phyloP scores from a whole-genome alignment of 352 stramenopile species.

The Globisporangium barbulae region DNA sequence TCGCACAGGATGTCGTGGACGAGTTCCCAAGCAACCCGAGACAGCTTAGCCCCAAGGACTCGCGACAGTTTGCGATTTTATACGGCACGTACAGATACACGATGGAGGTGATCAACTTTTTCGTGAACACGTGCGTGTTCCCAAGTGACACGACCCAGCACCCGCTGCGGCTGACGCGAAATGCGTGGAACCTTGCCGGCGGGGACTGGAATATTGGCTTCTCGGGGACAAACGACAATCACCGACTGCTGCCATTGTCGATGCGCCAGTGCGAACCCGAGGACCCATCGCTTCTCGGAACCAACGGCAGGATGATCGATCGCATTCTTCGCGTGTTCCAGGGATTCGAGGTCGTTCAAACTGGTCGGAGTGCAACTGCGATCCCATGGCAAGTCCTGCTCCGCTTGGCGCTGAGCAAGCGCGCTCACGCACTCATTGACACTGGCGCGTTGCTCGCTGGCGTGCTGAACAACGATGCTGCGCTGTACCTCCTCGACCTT shows the following conservation, averaged over 20 bases:
- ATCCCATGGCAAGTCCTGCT: slow-evolving; percentile 52
- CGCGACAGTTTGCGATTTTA: slow-evolving; percentile 55
- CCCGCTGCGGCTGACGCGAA: slow-evolving; percentile 57
- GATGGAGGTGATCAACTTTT: slow-evolving; percentile 86
- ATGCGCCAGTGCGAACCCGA: slow-evolving; percentile 63
- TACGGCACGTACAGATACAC: slow-evolving; percentile 49
- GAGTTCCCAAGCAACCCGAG: slow-evolving; percentile 81
- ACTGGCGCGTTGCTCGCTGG: slow-evolving; percentile 79
- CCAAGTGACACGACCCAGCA: slow-evolving; percentile 79
- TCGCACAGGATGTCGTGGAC: slow-evolving; percentile 16
- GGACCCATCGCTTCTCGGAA: slow-evolving; percentile 50
- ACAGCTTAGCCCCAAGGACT: slow-evolving; percentile 75
- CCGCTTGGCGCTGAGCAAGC: slow-evolving; percentile 31
- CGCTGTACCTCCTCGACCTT: slow-evolving; percentile 44
- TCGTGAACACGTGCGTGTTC: slow-evolving; percentile 80
- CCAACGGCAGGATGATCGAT: slow-evolving; percentile 88
- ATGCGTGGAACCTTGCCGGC: slow-evolving; percentile 77
- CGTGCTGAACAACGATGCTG: slow-evolving; percentile 49
- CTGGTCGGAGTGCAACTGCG: slow-evolving; percentile 39
- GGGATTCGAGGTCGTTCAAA: slow-evolving; percentile 31
- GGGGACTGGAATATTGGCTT: slow-evolving; percentile 71
- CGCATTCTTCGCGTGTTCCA: slow-evolving; percentile 41
- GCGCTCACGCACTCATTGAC: slow-evolving; percentile 75
- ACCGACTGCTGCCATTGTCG: slow-evolving; percentile 68
- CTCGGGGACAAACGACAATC: slow-evolving; percentile 90